A percentile compares a stretch with the other conserved stretches of the same genome.
Conservation (phyloP, 257 asterid genomes). For the Nicotiana paniculata region DNA sequence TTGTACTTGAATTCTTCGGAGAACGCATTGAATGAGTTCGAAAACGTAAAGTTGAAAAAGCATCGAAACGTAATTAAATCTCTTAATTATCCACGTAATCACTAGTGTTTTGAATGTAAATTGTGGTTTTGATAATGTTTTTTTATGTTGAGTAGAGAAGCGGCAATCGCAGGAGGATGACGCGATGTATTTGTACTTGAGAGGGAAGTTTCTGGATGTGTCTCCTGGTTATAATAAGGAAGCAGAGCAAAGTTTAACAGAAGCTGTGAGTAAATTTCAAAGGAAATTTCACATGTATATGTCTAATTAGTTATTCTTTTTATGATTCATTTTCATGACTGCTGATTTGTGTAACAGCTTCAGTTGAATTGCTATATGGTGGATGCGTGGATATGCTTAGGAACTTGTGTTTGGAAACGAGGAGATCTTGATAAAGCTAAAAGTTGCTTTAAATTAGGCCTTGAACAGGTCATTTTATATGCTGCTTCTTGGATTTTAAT, state of each 20-base stretch:
- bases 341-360: neutral
- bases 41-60: too few relatives aligned
- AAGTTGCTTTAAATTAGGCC: neutral
- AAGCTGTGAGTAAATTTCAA: neutral
- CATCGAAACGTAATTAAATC: too few relatives aligned
- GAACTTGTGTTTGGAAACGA: neutral
- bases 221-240: neutral
- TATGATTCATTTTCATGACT: too few relatives aligned
- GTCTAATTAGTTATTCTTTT: neutral
- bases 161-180: neutral
- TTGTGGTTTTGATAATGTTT: neutral
- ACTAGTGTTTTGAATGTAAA: too few relatives aligned
- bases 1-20: too few relatives aligned
- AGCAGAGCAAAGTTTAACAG: neutral
- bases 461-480: neutral
- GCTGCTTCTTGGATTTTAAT: neutral
- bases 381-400: neutral
- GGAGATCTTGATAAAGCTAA: neutral
- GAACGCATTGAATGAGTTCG: too few relatives aligned
- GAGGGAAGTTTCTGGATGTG: neutral
- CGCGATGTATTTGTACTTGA: neutral
- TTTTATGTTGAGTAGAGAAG: neutral
- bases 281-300: neutral
- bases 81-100: too few relatives aligned
- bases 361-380: neutral